Evolutionary conservation across 1,284 basidiomycete species (phyloP).

Genomic region (Ganoderma resinaceum): DNA sequence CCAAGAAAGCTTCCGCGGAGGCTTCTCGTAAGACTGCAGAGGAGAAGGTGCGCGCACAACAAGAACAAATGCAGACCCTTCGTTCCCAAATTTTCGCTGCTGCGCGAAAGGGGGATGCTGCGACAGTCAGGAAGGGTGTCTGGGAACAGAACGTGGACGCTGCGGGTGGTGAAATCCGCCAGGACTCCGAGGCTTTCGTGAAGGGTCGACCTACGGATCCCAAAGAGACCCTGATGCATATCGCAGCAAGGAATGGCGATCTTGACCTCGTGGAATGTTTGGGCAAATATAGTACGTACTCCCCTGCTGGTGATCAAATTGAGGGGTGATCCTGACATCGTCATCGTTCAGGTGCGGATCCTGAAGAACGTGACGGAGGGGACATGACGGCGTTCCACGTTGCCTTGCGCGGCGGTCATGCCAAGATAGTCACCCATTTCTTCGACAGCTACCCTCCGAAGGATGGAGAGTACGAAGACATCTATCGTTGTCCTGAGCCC

Average conservation of each 20-base stretch:
- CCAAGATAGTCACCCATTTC: constrained; percentile 60
- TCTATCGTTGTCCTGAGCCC: constrained; percentile 53
- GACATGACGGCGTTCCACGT: constrained; percentile 70
- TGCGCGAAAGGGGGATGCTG: constrained; percentile 59
- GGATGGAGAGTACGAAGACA: constrained; percentile 52
- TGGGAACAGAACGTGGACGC: constrained; percentile 76
- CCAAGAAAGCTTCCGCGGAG: constrained; percentile 62
- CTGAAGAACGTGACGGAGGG: constrained; percentile 67
- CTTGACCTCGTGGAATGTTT: constrained; percentile 69
- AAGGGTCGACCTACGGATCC: constrained; percentile 54
- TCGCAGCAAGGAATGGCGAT: constrained; percentile 62
- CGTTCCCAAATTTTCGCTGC: constrained; percentile 70
- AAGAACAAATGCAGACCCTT: constrained; percentile 56
- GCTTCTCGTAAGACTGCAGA: constrained; percentile 58
- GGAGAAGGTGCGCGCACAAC: constrained; percentile 51
- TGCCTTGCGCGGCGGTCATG: constrained; percentile 60
- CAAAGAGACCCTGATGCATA: constrained; percentile 73
- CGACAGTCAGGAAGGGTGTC: constrained; percentile 64
- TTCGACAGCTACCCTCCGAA: constrained; percentile 62
- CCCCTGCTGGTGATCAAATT: neutral
- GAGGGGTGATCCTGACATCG: neutral
- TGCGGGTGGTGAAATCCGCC: constrained; percentile 68
- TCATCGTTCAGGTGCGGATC: constrained; percentile 61
- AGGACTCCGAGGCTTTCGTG: constrained; percentile 61
- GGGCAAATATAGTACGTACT: constrained; percentile 64